phyloP scores from a whole-genome alignment of 2,329 filamentous ascomycete genomes.

The Lecanicillium sp. region DNA sequence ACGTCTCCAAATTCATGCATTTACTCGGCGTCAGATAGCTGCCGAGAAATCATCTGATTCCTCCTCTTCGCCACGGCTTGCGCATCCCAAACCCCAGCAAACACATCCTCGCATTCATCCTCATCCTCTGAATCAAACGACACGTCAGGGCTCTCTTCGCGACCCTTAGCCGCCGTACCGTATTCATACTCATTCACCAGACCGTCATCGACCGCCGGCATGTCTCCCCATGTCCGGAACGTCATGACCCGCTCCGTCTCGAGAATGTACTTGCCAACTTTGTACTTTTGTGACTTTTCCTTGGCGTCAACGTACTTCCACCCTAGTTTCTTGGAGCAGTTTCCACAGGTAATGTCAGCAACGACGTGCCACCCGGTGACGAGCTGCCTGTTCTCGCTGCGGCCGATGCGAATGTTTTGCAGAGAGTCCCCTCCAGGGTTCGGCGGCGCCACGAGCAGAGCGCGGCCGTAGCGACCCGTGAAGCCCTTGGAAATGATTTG shows the following conservation, averaged over 20 bases:
- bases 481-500: constrained; percentile 61
- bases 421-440: constrained; percentile 20
- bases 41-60: constrained; percentile 22
- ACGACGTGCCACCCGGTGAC: constrained; percentile 58
- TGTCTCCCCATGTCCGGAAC: constrained; percentile 47
- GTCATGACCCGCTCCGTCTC: constrained; percentile 52
- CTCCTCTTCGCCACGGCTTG: constrained; percentile 41
- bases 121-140: constrained; percentile 58
- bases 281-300: constrained; percentile 54
- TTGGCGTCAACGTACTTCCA: constrained; percentile 63
- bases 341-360: constrained; percentile 51
- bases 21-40: neutral
- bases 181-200: constrained; percentile 6
- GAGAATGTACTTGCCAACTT: constrained; percentile 61
- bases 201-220: constrained; percentile 7
- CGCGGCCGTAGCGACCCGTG: constrained; percentile 57
- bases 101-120: constrained; percentile 60
- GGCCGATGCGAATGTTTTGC: constrained; percentile 48
- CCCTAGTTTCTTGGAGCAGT: constrained; percentile 50
- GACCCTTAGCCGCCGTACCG: constrained; percentile 2
- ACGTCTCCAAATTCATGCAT: no score
- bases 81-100: constrained; percentile 54
- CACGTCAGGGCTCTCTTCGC: constrained; percentile 23
- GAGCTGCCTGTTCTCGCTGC: constrained; percentile 47
- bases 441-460: constrained; percentile 48